Conservation (phyloP, 23 red algal species). For the Gracilaria gracilis region DNA sequence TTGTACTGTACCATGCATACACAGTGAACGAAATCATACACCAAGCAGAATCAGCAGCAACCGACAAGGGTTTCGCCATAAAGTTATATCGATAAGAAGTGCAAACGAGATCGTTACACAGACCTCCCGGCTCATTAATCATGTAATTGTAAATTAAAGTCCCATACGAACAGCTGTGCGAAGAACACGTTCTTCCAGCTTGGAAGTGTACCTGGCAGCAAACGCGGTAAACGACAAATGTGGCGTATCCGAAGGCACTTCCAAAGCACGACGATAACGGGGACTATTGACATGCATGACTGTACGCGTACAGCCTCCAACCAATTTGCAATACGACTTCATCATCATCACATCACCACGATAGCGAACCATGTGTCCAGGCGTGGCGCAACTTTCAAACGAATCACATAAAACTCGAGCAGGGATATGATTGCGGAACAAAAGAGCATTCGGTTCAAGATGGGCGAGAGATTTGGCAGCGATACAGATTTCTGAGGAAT, state of each 20-base stretch:
- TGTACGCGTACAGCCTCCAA: constrained; percentile 20
- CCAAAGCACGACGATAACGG: constrained; percentile 17
- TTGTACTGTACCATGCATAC: no score
- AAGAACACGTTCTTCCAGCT: constrained; percentile 41
- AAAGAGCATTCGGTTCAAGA: constrained; percentile 2
- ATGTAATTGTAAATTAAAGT: constrained; percentile 12
- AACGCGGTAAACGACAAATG: constrained; percentile 39
- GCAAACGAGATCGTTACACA: background rate
- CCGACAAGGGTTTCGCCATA: background rate
- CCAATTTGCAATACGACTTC: constrained; percentile 38
- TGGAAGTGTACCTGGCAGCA: constrained; percentile 40
- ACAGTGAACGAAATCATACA: background rate
- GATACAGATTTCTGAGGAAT: constrained; percentile 36
- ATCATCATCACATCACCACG: constrained; percentile 51
- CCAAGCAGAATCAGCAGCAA: background rate
- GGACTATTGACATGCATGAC: constrained; percentile 54
- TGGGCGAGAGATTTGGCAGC: constrained; percentile 34
- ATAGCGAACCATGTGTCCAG: constrained; percentile 57
- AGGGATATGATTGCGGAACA: constrained; percentile 9
- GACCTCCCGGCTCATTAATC: background rate
- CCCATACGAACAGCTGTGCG: constrained; percentile 43
- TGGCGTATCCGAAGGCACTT: constrained; percentile 25
- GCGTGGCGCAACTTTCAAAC: constrained; percentile 36
- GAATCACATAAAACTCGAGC: constrained; percentile 46
- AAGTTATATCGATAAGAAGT: background rate